Conservation (phyloP, 305 asterid species). For the Solanum chacoense region DNA sequence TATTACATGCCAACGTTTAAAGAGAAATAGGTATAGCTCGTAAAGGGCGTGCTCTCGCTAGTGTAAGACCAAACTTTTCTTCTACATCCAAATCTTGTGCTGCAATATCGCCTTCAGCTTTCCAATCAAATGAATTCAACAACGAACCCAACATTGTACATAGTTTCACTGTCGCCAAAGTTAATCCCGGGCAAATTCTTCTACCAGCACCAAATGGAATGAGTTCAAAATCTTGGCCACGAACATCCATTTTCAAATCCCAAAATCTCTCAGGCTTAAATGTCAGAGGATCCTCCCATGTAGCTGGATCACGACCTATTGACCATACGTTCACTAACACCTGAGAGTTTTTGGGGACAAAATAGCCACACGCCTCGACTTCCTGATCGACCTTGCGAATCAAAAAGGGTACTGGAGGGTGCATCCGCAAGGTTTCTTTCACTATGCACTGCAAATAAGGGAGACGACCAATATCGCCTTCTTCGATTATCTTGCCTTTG, state of each 20-base stretch:
- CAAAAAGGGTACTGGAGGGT: slow-evolving; percentile 33
- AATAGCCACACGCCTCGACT: slow-evolving; percentile 16
- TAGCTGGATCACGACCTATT: slow-evolving; percentile 24
- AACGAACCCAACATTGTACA: slow-evolving; percentile 37
- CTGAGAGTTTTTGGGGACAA: slow-evolving; percentile 25
- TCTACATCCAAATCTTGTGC: slow-evolving; percentile 16
- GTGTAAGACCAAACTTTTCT: slow-evolving; percentile 28
- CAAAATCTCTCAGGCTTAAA: slow-evolving; percentile 37
- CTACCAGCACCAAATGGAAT: neutral
- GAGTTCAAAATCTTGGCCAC: slow-evolving; percentile 16
- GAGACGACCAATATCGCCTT: slow-evolving; percentile 18
- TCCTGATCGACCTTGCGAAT: slow-evolving; percentile 20
- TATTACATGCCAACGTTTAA: neutral
- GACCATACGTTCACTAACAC: slow-evolving; percentile 34
- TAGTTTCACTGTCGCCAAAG: slow-evolving; percentile 31
- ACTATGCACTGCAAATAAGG: slow-evolving; percentile 31
- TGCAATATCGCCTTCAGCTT: slow-evolving; percentile 13
- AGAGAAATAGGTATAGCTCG: slow-evolving; percentile 19
- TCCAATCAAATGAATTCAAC: slow-evolving; percentile 46
- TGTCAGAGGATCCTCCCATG: slow-evolving; percentile 22
- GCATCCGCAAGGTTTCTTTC: slow-evolving; percentile 34
- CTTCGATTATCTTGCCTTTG: slow-evolving; percentile 19
- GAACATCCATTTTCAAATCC: slow-evolving; percentile 10
- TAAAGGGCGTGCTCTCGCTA: slow-evolving; percentile 29
- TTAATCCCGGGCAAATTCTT: slow-evolving; percentile 46